These are phyloP conservation scores for Circinella umbellata DNA, from an alignment of 371 early-diverging fungal genomes.

Conservation along the genomic window DNA sequence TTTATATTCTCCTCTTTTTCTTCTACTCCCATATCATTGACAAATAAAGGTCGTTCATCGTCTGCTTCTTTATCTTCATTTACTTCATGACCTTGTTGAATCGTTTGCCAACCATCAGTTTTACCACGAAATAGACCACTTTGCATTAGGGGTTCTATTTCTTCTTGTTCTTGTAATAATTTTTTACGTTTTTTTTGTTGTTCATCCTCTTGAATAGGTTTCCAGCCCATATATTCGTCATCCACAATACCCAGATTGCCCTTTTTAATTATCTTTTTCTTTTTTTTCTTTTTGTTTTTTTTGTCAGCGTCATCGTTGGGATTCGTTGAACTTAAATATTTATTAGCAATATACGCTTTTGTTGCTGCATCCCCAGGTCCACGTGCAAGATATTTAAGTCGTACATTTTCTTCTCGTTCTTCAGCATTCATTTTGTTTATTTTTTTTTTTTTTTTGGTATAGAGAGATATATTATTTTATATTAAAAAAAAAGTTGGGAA, in stretches of 20 bases:
- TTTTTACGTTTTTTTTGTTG: constrained; percentile 18
- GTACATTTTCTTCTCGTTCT: constrained; percentile 34
- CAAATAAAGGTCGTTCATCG: constrained; percentile 55
- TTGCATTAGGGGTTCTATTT: constrained; percentile 17
- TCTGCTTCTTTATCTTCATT: constrained; percentile 51
- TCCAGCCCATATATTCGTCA: constrained; percentile 60
- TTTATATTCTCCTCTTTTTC: neutral
- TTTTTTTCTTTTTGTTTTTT: constrained; percentile 44
- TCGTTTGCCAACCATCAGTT: constrained; percentile 50
- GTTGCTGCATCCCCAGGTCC: constrained; percentile 54
- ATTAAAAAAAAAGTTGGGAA: too few relatives aligned
- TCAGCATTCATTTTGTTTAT: constrained; percentile 26
- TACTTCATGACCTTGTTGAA: constrained; percentile 45
- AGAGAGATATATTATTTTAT: too few relatives aligned
- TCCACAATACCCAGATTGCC: constrained; percentile 65
- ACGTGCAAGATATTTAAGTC: constrained; percentile 48
- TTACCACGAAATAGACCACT: constrained; percentile 40
- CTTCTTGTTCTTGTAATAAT: constrained; percentile 14
- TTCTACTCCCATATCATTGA: constrained; percentile 32
- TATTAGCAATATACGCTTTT: constrained; percentile 50
- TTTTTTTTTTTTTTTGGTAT: too few relatives aligned
- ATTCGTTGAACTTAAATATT: constrained; percentile 30
- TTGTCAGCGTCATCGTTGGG: constrained; percentile 22
- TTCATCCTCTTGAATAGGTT: constrained; percentile 29
- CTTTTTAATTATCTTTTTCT: constrained; percentile 28